Evolutionary conservation across 2,329 filamentous ascomycete species (phyloP).

Genomic region (Fusarium sp.): DNA sequence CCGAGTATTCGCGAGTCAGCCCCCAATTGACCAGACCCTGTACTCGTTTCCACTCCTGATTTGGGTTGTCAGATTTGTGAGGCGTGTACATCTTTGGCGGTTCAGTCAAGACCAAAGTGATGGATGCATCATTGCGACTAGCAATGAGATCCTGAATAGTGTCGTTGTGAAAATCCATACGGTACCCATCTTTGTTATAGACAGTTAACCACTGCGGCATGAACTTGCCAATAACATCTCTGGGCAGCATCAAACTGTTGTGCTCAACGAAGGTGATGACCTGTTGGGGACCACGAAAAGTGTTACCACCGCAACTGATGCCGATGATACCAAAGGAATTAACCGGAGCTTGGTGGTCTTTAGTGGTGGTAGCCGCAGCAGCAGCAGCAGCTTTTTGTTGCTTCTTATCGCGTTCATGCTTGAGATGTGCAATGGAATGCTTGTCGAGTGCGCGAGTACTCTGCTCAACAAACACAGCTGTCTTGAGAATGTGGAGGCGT

Average conservation of each 20-base stretch:
- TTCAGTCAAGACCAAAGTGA: slow-evolving; percentile 62
- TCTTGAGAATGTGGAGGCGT: slow-evolving; percentile 45
- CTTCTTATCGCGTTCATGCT: slow-evolving; percentile 41
- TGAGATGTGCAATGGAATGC: slow-evolving; percentile 41
- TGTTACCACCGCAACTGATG: slow-evolving; percentile 60
- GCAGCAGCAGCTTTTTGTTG: slow-evolving; percentile 28
- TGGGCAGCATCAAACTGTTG: slow-evolving; percentile 27
- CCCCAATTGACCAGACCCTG: slow-evolving; percentile 39
- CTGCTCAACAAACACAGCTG: slow-evolving; percentile 41
- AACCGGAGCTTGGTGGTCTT: slow-evolving; percentile 32
- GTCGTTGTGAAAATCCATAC: slow-evolving; percentile 61
- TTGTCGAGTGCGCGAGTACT: slow-evolving; percentile 49
- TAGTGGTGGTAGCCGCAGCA: not conserved
- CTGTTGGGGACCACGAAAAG: slow-evolving; percentile 47
- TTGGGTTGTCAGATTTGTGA: not conserved
- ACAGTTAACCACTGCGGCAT: slow-evolving; percentile 29
- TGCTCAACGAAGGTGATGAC: slow-evolving; percentile 58
- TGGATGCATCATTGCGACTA: slow-evolving; percentile 47
- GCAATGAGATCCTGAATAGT: slow-evolving; percentile 58
- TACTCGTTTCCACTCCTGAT: slow-evolving; percentile 43
- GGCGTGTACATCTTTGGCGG: slow-evolving; percentile 60
- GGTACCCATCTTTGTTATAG: not conserved
- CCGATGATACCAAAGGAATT: slow-evolving; percentile 26
- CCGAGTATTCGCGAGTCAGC: slow-evolving; percentile 17
- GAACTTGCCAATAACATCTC: slow-evolving; percentile 8